Conservation (phyloP, 495 filamentous ascomycete genomes). For the Penicillium verhagenii region DNA sequence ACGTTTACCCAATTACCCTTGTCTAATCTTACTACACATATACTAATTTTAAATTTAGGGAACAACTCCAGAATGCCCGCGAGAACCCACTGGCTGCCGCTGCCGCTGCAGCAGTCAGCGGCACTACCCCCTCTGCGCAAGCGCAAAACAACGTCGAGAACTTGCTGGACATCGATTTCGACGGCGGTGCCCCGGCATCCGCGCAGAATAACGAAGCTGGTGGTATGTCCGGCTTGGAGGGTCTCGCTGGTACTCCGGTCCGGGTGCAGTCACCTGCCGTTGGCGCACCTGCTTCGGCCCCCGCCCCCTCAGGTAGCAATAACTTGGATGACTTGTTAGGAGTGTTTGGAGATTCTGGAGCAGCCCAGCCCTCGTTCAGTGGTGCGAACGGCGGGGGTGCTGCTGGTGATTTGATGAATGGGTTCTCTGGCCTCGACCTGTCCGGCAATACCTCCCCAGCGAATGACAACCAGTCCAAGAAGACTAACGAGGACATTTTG, state of each 20-base stretch:
- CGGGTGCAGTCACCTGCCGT: slow-evolving; percentile 65
- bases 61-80: slow-evolving; percentile 81
- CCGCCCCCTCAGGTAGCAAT: slow-evolving; percentile 48
- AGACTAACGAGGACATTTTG: slow-evolving; percentile 84
- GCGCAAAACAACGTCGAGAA: slow-evolving; percentile 85
- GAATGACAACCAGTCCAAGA: slow-evolving; percentile 43
- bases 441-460: slow-evolving; percentile 44
- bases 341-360: slow-evolving; percentile 58
- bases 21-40: neutral
- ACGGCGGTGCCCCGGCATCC: slow-evolving; percentile 87
- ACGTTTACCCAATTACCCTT: slow-evolving; percentile 19
- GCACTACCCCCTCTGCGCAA: slow-evolving; percentile 47
- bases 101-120: slow-evolving; percentile 65
- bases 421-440: slow-evolving; percentile 78
- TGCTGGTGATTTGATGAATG: slow-evolving; percentile 70
- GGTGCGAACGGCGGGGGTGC: slow-evolving; percentile 29
- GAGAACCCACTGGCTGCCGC: slow-evolving; percentile 93
- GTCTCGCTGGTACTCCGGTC: slow-evolving; percentile 74
- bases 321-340: slow-evolving; percentile 91
- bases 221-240: slow-evolving; percentile 67
- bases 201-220: slow-evolving; percentile 67
- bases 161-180: slow-evolving; percentile 96
- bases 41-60: slow-evolving; percentile 46
- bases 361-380: slow-evolving; percentile 29
- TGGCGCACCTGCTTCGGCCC: slow-evolving; percentile 49